Evolutionary conservation across 352 stramenopile species (phyloP).

Genomic region (Aphanomyces cochlioides): DNA sequence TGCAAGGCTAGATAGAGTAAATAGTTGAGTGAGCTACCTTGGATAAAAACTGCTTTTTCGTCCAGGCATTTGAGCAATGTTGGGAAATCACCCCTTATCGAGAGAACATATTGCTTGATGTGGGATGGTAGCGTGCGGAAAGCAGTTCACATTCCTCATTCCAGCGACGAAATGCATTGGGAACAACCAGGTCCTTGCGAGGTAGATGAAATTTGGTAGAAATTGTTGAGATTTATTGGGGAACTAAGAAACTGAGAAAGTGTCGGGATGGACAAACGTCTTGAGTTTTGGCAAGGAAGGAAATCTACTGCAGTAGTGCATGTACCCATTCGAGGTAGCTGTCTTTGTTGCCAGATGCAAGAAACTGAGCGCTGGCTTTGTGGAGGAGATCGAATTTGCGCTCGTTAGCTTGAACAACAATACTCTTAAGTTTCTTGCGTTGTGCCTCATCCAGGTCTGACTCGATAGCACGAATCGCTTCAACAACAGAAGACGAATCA

Average conservation of each 20-base stretch:
- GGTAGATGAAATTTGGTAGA: not conserved
- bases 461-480: slow-evolving; percentile 16
- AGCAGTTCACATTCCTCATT: too few species aligned
- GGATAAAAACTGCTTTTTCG: too few species aligned
- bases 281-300: not conserved
- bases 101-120: too few species aligned
- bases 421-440: slow-evolving; percentile 50
- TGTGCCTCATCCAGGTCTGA: slow-evolving; percentile 45
- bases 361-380: slow-evolving; percentile 46
- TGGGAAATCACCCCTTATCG: too few species aligned
- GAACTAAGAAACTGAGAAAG: too few species aligned
- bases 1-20: too few species aligned
- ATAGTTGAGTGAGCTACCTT: too few species aligned
- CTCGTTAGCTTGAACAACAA: slow-evolving; percentile 48
- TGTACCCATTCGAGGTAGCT: slow-evolving; percentile 69
- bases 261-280: not conserved
- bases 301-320: slow-evolving; percentile 42
- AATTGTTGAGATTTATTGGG: not conserved
- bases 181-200: too few species aligned
- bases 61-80: too few species aligned
- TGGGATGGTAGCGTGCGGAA: too few species aligned
- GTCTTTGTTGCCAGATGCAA: slow-evolving; percentile 38
- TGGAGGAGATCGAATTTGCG: slow-evolving; percentile 56
- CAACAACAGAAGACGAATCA: slow-evolving; percentile 13
- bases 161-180: too few species aligned